These are phyloP conservation scores for Parmales sp. DNA, from an alignment of 108 stramenopile species.

Conservation along the genomic window DNA sequence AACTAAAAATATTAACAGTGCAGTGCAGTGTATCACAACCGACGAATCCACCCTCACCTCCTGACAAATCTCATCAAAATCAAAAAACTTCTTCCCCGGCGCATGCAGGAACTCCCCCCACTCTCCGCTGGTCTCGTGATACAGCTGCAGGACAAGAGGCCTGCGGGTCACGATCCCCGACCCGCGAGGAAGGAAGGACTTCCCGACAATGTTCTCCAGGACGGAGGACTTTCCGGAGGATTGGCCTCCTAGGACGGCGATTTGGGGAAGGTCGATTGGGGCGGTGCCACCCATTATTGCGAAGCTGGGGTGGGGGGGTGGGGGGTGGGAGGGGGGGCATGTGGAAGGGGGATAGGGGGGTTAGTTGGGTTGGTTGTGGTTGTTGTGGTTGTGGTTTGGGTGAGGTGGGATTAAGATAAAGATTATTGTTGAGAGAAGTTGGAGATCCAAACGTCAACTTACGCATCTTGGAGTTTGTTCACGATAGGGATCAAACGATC, in stretches of 20 bases:
- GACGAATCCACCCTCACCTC: slow-evolving; percentile 57
- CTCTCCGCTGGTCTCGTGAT: slow-evolving; percentile 57
- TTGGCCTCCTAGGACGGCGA: slow-evolving; percentile 91
- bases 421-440: too few relatives aligned
- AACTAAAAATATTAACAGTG: slow-evolving; percentile 15
- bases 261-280: slow-evolving; percentile 91
- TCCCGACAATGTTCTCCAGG: slow-evolving; percentile 85
- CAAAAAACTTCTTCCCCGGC: slow-evolving; percentile 67
- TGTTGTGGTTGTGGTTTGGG: too few relatives aligned
- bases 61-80: slow-evolving; percentile 75
- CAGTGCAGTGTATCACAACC: slow-evolving; percentile 33
- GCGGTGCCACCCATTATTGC: slow-evolving; percentile 62
- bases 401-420: too few relatives aligned
- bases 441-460: slow-evolving; percentile 33
- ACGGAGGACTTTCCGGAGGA: slow-evolving; percentile 92
- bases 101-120: slow-evolving; percentile 95
- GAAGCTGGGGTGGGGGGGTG: neutral
- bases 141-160: slow-evolving; percentile 83
- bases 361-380: too few relatives aligned
- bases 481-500: slow-evolving; percentile 44
- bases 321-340: neutral
- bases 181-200: slow-evolving; percentile 89
- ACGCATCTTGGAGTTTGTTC: slow-evolving; percentile 50
- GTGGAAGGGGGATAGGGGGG: neutral
- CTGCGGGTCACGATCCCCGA: slow-evolving; percentile 94